A percentile compares a stretch with the other conserved stretches of the same genome.
phyloP scores from a whole-genome alignment of 192 early-diverging fungal genomes.

The Rhizoclosmatium globosum region DNA sequence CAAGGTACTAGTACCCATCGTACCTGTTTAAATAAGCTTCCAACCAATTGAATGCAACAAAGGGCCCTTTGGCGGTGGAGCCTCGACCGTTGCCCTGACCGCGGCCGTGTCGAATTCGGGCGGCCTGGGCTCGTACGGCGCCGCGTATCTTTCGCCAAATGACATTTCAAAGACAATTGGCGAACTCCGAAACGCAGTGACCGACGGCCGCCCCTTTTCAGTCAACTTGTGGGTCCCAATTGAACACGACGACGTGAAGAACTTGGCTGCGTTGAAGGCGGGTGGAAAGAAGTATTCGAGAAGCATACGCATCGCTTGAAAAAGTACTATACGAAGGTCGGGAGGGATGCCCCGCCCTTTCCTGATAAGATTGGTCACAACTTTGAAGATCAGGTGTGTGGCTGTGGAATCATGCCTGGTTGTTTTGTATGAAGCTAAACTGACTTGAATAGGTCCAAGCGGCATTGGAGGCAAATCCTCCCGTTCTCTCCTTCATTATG shows the following conservation, averaged over 20 bases:
- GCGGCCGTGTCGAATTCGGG: slow-evolving; percentile 12
- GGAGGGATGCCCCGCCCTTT: neutral
- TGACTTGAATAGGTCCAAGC: slow-evolving; percentile 11
- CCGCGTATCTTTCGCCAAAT: neutral
- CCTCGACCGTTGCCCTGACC: slow-evolving; percentile 2
- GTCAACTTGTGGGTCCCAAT: slow-evolving; percentile 15
- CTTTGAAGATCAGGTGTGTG: slow-evolving; percentile 16
- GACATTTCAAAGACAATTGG: neutral
- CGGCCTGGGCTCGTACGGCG: slow-evolving; percentile 24
- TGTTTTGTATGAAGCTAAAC: neutral
- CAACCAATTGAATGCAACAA: neutral
- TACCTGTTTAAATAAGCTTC: too few relatives aligned
- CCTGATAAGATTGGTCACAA: slow-evolving; percentile 11
- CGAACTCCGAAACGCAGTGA: neutral
- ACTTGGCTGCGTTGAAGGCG: neutral
- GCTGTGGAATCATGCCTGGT: neutral
- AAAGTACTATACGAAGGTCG: slow-evolving; percentile 4
- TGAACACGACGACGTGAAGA: neutral
- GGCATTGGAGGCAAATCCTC: slow-evolving; percentile 2
- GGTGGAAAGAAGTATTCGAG: neutral
- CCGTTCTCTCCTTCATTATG: slow-evolving; percentile 20
- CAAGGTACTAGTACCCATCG: too few relatives aligned
- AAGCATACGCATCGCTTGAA: neutral
- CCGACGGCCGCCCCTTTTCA: neutral
- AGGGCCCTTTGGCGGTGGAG: slow-evolving; percentile 19